These are phyloP conservation scores for Acanthochlamys bracteata DNA, from an alignment of 106 monocot species.

Conservation along the genomic window DNA sequence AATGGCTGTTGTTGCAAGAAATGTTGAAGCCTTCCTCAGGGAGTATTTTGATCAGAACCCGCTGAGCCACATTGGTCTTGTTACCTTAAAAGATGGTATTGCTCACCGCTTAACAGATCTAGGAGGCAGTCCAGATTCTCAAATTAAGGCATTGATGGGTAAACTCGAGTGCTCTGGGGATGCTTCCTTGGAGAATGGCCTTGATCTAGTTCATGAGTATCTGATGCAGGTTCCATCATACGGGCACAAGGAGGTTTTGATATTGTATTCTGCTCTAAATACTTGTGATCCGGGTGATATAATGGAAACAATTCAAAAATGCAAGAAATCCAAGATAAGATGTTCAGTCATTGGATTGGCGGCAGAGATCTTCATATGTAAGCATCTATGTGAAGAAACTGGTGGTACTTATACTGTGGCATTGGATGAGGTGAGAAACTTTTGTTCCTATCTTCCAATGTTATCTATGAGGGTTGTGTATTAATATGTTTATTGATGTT, in stretches of 20 bases:
- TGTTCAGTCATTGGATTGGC: constrained; percentile 87
- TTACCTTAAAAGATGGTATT: constrained; percentile 88
- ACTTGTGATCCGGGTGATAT: constrained; percentile 97
- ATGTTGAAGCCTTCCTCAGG: constrained; percentile 67
- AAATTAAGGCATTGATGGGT: constrained; percentile 88
- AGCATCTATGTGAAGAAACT: constrained; percentile 83
- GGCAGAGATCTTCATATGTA: constrained; percentile 88
- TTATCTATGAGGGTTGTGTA: too few relatives aligned
- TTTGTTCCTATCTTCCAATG: background rate
- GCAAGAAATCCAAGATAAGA: constrained; percentile 89
- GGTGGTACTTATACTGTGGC: constrained; percentile 87
- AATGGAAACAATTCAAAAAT: constrained; percentile 74
- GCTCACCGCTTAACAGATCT: constrained; percentile 82
- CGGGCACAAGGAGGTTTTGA: constrained; percentile 92
- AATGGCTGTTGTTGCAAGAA: constrained; percentile 80
- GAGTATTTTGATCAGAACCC: constrained; percentile 99
- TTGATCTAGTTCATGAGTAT: constrained; percentile 84
- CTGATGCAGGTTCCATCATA: constrained; percentile 71
- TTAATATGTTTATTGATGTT: background rate
- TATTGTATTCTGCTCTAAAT: constrained; percentile 86
- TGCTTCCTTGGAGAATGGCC: constrained; percentile 85
- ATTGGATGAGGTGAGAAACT: constrained; percentile 60
- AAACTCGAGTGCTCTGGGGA: constrained; percentile 95
- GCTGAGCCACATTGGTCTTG: constrained; percentile 78
- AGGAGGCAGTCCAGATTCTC: constrained; percentile 87